Evolutionary conservation across 768 basidiomycete species (phyloP).

Genomic region (Phaeotremella fagi): DNA sequence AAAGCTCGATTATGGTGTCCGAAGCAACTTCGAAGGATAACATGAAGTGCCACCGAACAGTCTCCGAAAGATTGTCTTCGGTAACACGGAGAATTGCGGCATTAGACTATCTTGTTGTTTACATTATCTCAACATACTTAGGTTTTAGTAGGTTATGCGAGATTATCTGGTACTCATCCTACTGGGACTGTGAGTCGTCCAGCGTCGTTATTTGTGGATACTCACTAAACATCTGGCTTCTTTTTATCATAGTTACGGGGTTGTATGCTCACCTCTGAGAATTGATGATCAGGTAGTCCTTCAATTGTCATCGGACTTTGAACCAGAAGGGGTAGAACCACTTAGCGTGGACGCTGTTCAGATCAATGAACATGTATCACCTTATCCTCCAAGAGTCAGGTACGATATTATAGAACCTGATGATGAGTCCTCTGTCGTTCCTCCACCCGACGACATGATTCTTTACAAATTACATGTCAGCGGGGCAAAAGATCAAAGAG

Average conservation of each 20-base stretch:
- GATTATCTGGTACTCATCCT: too few species aligned
- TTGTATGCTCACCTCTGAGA: not conserved
- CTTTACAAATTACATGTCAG: constrained; percentile 27
- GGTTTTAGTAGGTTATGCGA: too few species aligned
- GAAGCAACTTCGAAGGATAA: too few species aligned
- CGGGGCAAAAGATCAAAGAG: constrained; percentile 25
- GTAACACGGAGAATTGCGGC: too few species aligned
- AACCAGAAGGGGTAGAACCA: too few species aligned
- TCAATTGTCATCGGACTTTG: not conserved
- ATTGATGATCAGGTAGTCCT: not conserved
- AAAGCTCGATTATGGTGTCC: too few species aligned
- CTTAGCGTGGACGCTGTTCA: not conserved
- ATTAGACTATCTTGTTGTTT: too few species aligned
- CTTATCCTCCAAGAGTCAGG: not conserved
- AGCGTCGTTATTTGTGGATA: not conserved
- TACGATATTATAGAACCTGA: not conserved
- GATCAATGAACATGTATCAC: not conserved
- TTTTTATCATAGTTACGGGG: not conserved
- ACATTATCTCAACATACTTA: too few species aligned
- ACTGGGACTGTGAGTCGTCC: not conserved
- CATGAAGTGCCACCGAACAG: too few species aligned
- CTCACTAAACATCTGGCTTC: not conserved
- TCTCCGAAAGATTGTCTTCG: too few species aligned
- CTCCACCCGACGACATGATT: constrained; percentile 11
- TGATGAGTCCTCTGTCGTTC: not conserved